Percentiles rank a stretch among this genome's conserved stretches.
These are phyloP conservation scores for Ceratocystis colombiana DNA, from an alignment of 2,329 filamentous ascomycete species.

Conservation along the genomic window DNA sequence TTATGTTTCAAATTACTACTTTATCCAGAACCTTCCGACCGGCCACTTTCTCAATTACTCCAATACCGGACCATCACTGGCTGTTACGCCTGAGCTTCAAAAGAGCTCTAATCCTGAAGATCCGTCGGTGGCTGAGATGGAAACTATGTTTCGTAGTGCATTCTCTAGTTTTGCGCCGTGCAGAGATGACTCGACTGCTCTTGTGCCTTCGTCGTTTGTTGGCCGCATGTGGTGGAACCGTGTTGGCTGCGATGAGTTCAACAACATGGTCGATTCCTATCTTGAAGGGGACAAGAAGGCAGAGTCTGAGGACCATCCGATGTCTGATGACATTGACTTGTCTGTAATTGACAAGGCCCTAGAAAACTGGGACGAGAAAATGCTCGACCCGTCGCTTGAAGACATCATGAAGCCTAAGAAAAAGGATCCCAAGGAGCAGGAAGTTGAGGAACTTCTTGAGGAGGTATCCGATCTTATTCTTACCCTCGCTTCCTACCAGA, in stretches of 20 bases:
- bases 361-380: slow-evolving; percentile 48
- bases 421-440: slow-evolving; percentile 53
- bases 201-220: slow-evolving; percentile 57
- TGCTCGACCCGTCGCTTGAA: slow-evolving; percentile 49
- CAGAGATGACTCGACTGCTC: slow-evolving; percentile 60
- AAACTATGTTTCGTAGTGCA: slow-evolving; percentile 62
- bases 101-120: slow-evolving; percentile 58
- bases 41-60: slow-evolving; percentile 63
- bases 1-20: slow-evolving; percentile 51
- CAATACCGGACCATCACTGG: slow-evolving; percentile 34
- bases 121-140: slow-evolving; percentile 52
- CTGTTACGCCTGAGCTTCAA: slow-evolving; percentile 44
- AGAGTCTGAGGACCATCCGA: slow-evolving; percentile 34
- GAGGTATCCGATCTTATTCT: slow-evolving; percentile 68
- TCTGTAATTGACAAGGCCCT: slow-evolving; percentile 44
- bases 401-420: slow-evolving; percentile 42
- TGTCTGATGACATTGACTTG: slow-evolving; percentile 41
- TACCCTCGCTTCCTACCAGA: slow-evolving; percentile 66
- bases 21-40: slow-evolving; percentile 52
- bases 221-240: slow-evolving; percentile 69
- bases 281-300: slow-evolving; percentile 31
- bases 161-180: slow-evolving; percentile 73
- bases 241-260: slow-evolving; percentile 54
- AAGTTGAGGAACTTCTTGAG: slow-evolving; percentile 58
- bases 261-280: slow-evolving; percentile 51